Percentiles rank a stretch among this genome's conserved stretches.
phyloP scores from a whole-genome alignment of 805 yeast species.

The Pichia insulana region DNA sequence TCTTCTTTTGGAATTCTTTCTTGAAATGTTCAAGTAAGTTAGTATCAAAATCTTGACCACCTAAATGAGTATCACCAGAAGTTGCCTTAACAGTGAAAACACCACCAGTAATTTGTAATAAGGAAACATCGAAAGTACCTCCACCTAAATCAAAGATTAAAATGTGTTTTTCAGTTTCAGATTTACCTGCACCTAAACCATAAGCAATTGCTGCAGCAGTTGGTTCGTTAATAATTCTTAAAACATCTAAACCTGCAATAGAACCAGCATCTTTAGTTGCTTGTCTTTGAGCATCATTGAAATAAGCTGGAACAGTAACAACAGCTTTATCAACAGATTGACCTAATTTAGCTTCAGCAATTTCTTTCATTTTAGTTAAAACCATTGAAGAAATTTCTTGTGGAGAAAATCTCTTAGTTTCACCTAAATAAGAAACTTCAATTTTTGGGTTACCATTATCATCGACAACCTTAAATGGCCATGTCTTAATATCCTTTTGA shows the following conservation, averaged over 20 bases:
- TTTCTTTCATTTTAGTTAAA: slow-evolving; percentile 74
- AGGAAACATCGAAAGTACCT: slow-evolving; percentile 97
- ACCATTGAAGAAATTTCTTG: slow-evolving; percentile 73
- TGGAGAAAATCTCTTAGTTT: slow-evolving; percentile 61
- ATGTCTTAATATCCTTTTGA: slow-evolving; percentile 84
- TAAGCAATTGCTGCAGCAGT: slow-evolving; percentile 98
- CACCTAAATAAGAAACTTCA: slow-evolving; percentile 62
- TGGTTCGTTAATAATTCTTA: slow-evolving; percentile 72
- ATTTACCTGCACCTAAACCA: slow-evolving; percentile 90
- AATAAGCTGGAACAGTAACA: slow-evolving; percentile 72
- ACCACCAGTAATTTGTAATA: slow-evolving; percentile 90
- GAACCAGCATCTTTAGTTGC: slow-evolving; percentile 80
- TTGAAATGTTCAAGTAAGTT: slow-evolving; percentile 89
- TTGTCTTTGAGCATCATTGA: slow-evolving; percentile 75
- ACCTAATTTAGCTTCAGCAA: slow-evolving; percentile 71
- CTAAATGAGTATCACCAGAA: slow-evolving; percentile 99
- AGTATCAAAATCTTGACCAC: slow-evolving; percentile 99
- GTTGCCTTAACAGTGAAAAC: slow-evolving; percentile 96
- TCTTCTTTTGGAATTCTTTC: slow-evolving; percentile 86
- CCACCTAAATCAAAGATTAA: slow-evolving; percentile 96
- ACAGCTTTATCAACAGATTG: slow-evolving; percentile 66
- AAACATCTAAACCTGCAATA: slow-evolving; percentile 70
- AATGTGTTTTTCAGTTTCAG: slow-evolving; percentile 77
- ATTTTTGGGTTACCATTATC: slow-evolving; percentile 59
- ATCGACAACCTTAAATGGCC: slow-evolving; percentile 72